Base-by-base conservation (phyloP, 768 basidiomycete genomes). In the Suillus sp. region DNA sequence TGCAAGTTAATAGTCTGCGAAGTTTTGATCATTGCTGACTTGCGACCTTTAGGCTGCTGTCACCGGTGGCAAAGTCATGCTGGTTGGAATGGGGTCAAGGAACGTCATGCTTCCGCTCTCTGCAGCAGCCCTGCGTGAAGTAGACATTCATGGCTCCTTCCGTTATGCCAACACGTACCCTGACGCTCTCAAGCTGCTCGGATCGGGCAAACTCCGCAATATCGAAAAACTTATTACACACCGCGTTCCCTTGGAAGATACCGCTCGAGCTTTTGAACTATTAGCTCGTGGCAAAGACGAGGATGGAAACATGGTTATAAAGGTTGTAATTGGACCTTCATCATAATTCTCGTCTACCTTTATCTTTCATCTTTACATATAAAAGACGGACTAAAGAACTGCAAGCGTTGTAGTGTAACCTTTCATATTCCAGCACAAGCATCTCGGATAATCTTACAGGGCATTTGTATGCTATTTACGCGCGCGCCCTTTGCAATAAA, bases 11-110 rank as follows among this genome's bases (percentile, higher is more conserved):
- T 62, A 34, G 6, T 62, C 58, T 66, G 62, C 48, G 40, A 51
- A 60, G 57, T 38, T 42, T 62, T 59, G 10, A 42, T 62, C 35
- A 45, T 38, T 27, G 60, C 71, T 68, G 64, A 72, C 54, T 62
- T 42, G 54, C 35, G n/a, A 42, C 35, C 60, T 59, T 38, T 60
- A 95, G 93, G 86, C 89, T 69, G 93, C 95, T 18, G 80, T 83
- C 59, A 81, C 91, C 20, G 96, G 95, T 58, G 93, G 93, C 57
- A 93, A 91, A 72, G 93, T 97, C 62, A 89, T 94, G 83, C 91
- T 95, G 70, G 87, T 99, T 67, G 96, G 96, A 25, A 99, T 99
- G 96, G 96, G 96, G 68, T 86, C 93, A 18, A 85, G 89, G 63
- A 90, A 89, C 69, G 85, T 90, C 62, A 81, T 84, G 66, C 81